A percentile compares a stretch with the other conserved stretches of the same genome.
These are phyloP conservation scores for Paragyromitra xinjiangensis DNA, from an alignment of 495 filamentous ascomycete genomes.

Conservation along the genomic window DNA sequence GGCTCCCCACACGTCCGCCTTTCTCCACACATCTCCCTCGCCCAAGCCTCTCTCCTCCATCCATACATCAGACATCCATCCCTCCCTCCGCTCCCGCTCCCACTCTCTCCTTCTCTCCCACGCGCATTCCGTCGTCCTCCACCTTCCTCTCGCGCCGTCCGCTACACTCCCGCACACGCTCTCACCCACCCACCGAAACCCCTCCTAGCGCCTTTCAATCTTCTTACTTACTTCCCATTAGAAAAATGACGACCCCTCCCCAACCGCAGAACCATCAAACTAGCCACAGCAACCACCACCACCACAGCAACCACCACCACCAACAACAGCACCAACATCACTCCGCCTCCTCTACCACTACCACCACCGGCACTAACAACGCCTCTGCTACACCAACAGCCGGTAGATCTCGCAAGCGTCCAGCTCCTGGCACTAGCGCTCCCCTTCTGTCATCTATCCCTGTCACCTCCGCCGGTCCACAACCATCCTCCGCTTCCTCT, in stretches of 20 bases:
- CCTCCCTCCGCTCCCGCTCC: conserved; percentile 6
- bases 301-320: conserved; percentile 1
- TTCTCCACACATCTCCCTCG: conserved; percentile 32
- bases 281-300: conserved; percentile 36
- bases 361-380: conserved; percentile 13
- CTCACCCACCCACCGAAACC: conserved; percentile 21
- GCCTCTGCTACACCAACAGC: not conserved
- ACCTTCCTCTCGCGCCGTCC: conserved; percentile 29
- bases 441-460: conserved; percentile 47
- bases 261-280: conserved; percentile 44
- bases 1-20: conserved; percentile 11
- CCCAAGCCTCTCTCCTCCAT: not conserved
- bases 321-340: conserved; percentile 14
- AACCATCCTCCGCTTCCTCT: conserved; percentile 6
- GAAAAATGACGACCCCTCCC: conserved; percentile 56
- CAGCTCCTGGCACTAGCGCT: conserved; percentile 49
- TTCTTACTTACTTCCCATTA: conserved; percentile 5
- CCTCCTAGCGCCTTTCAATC: conserved; percentile 22
- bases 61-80: conserved; percentile 11
- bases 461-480: conserved; percentile 23
- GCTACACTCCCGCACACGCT: conserved; percentile 41
- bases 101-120: not conserved
- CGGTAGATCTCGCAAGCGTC: conserved; percentile 48
- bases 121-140: conserved; percentile 31
- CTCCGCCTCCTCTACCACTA: not conserved